These are phyloP conservation scores for Albugo laibachii DNA, from an alignment of 352 stramenopile genomes.

Conservation along the genomic window DNA sequence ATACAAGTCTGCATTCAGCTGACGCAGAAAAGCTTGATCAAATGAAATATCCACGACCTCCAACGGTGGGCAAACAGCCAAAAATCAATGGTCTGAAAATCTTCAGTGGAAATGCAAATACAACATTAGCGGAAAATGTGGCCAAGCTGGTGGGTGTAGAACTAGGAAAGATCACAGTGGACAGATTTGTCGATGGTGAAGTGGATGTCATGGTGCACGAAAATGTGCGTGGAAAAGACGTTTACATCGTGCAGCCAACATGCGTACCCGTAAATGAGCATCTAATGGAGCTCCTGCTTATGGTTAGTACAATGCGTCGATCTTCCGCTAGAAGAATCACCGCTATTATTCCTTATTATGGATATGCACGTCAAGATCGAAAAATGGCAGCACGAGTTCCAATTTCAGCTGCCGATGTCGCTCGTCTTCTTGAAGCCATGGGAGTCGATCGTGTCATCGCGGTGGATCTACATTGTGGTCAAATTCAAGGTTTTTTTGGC, in stretches of 20 bases:
- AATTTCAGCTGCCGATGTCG: slow-evolving; percentile 89
- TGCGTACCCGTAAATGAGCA: slow-evolving; percentile 99
- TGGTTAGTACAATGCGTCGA: slow-evolving; percentile 94
- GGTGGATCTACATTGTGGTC: slow-evolving; percentile 72
- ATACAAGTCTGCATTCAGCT: too few species aligned
- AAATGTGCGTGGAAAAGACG: slow-evolving; percentile 98
- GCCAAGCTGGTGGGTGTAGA: slow-evolving; percentile 93
- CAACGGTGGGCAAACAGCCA: slow-evolving; percentile 59
- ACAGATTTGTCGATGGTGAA: slow-evolving; percentile 97
- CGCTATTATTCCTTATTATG: slow-evolving; percentile 95
- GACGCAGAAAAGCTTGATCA: too few species aligned
- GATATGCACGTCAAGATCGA: slow-evolving; percentile 80
- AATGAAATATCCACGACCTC: slow-evolving; percentile 13
- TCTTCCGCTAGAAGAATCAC: slow-evolving; percentile 97
- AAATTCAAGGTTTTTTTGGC: slow-evolving; percentile 97
- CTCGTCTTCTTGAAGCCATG: slow-evolving; percentile 71
- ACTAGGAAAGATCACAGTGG: slow-evolving; percentile 95
- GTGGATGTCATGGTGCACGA: slow-evolving; percentile 99
- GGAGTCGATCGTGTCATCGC: slow-evolving; percentile 76
- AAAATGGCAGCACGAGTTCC: slow-evolving; percentile 91
- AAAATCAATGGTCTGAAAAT: slow-evolving; percentile 91
- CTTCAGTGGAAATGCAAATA: slow-evolving; percentile 97
- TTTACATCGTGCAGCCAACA: slow-evolving; percentile 99
- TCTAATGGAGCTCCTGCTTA: slow-evolving; percentile 98
- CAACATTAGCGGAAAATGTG: slow-evolving; percentile 92